Percentiles rank a stretch among this genome's conserved stretches.
These are phyloP conservation scores for Gymnopus androsaceus DNA, from an alignment of 1,284 basidiomycete species.

Conservation along the genomic window DNA sequence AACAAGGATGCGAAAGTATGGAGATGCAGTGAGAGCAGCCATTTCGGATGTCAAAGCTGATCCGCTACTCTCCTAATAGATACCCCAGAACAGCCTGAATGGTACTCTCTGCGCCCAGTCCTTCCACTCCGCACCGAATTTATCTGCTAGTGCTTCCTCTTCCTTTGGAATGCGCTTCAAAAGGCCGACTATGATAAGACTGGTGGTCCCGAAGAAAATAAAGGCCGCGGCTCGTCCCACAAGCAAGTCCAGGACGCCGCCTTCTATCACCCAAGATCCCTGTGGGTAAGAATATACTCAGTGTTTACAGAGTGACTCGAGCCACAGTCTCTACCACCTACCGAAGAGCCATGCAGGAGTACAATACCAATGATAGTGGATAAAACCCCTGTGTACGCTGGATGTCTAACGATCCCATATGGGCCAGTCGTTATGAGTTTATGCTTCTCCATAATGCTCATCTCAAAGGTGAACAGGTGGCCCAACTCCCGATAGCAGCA, in stretches of 20 bases:
- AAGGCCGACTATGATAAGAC: constrained; percentile 33
- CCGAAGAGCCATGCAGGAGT: constrained; percentile 35
- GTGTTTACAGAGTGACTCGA: too few species aligned
- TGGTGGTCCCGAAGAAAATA: constrained; percentile 29
- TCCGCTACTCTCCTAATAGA: constrained; percentile 32
- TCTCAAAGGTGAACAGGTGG: constrained; percentile 43
- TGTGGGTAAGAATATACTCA: neutral
- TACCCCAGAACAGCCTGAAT: constrained; percentile 38
- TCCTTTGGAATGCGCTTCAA: constrained; percentile 40
- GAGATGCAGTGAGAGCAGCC: constrained; percentile 1
- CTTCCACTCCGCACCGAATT: constrained; percentile 41
- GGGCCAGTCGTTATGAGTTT: constrained; percentile 41
- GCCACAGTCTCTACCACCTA: too few species aligned
- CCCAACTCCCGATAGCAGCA: constrained; percentile 43
- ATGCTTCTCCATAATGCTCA: constrained; percentile 43
- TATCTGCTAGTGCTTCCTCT: constrained; percentile 35
- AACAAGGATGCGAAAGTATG: constrained; percentile 19
- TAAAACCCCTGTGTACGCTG: constrained; percentile 40
- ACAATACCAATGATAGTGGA: constrained; percentile 34
- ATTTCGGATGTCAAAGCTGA: neutral
- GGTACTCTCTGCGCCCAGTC: constrained; percentile 39
- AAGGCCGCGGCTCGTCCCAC: constrained; percentile 28
- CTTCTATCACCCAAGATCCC: constrained; percentile 45
- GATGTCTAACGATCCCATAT: constrained; percentile 37
- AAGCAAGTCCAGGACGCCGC: constrained; percentile 32